Conservation (phyloP, 78 protist genomes). For the slime mould (Dictyostelium discoideum) region dicty_2.7 NC_007089.4:4416001-4416500, state of each 20-base stretch:
- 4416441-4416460: neutral
- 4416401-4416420: conserved; percentile 29
- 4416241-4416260: conserved; percentile 23
- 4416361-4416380: conserved; percentile 53
- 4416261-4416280: conserved; percentile 45
- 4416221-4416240: conserved; percentile 12
- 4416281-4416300: conserved; percentile 53
- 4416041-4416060: neutral
- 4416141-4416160: conserved; percentile 59
- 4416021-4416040: neutral
- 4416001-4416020: neutral
- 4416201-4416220: conserved; percentile 66
- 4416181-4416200: conserved; percentile 69
- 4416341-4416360: conserved; percentile 23
- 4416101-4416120: neutral
- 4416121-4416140: conserved; percentile 7
- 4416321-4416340: neutral
- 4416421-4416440: too few species aligned
- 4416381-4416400: neutral
- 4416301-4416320: conserved; percentile 59
- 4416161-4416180: conserved; percentile 20
- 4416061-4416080: neutral
- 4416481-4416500: neutral
- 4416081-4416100: neutral
- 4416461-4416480: neutral